Evolutionary conservation across 768 basidiomycete genomes (phyloP).

Genomic region (Trametes cubensis): DNA sequence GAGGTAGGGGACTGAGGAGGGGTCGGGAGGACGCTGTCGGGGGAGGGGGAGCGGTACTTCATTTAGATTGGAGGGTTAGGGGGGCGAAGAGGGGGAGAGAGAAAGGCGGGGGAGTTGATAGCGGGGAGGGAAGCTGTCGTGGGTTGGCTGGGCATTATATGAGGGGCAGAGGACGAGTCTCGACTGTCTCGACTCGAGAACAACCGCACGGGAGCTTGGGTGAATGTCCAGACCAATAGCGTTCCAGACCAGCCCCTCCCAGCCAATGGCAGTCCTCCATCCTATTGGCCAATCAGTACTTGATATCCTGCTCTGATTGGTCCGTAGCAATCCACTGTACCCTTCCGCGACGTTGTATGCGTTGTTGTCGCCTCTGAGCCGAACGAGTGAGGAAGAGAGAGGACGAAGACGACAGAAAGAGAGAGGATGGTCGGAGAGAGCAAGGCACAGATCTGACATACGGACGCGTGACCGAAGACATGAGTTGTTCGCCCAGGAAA

Average conservation of each 20-base stretch:
- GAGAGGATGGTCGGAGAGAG: neutral
- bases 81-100: constrained; percentile 4
- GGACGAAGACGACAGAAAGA: neutral
- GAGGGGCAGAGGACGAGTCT: constrained; percentile 27
- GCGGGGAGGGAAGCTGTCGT: constrained; percentile 24
- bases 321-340: neutral
- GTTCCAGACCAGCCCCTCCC: constrained; percentile 24
- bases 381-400: neutral
- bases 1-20: constrained; percentile 36
- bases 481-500: neutral
- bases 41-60: constrained; percentile 28
- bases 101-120: constrained; percentile 31
- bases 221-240: constrained; percentile 31
- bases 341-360: neutral
- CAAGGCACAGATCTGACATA: no score
- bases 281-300: constrained; percentile 26
- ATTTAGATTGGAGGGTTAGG: constrained; percentile 18
- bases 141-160: constrained; percentile 28
- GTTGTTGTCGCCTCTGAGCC: neutral
- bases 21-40: constrained; percentile 33
- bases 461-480: constrained; percentile 1
- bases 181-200: constrained; percentile 31
- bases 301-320: constrained; percentile 14
- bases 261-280: constrained; percentile 30
- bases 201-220: constrained; percentile 27